These are phyloP conservation scores for Physcomitrium patens DNA, from an alignment of 225 moss, liverwort and hornwort genomes.

Conservation along the genomic window DNA sequence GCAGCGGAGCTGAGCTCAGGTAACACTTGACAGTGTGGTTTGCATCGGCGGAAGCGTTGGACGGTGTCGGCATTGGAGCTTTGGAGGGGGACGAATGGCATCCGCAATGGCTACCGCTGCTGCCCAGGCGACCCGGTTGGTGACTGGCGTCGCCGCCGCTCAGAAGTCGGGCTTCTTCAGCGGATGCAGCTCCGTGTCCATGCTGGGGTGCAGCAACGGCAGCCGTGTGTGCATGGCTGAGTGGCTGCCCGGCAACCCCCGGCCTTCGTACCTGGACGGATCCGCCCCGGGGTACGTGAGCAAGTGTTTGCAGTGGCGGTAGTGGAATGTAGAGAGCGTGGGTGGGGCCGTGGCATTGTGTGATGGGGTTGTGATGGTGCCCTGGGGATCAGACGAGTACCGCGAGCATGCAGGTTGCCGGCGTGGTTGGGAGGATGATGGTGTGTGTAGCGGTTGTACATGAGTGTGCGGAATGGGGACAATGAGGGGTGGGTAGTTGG, in stretches of 20 bases:
- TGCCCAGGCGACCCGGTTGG: slow-evolving; percentile 40
- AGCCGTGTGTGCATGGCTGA: slow-evolving; percentile 76
- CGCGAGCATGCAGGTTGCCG: no score
- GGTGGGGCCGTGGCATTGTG: not conserved
- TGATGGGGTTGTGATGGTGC: no score
- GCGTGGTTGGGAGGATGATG: no score
- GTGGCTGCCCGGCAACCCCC: slow-evolving; percentile 84
- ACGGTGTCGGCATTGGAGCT: no score
- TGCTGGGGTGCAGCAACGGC: slow-evolving; percentile 70
- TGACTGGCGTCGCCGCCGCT: slow-evolving; percentile 19
- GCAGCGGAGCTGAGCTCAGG: no score
- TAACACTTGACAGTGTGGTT: no score
- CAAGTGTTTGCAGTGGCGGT: not conserved
- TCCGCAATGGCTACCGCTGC: slow-evolving; percentile 52
- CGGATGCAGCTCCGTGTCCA: slow-evolving; percentile 43
- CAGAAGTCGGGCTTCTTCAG: slow-evolving; percentile 60
- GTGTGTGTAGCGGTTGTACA: no score
- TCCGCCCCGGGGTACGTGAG: slow-evolving; percentile 67
- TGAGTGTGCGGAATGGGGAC: no score
- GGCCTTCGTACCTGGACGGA: slow-evolving; percentile 77
- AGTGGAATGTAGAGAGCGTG: not conserved
- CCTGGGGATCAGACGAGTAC: no score
- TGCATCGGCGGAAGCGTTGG: no score
- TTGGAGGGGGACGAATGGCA: slow-evolving; percentile 36
- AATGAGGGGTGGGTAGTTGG: no score